These are phyloP conservation scores for Lasiosphaeris hirsuta DNA, from an alignment of 495 filamentous ascomycete species.

Conservation along the genomic window DNA sequence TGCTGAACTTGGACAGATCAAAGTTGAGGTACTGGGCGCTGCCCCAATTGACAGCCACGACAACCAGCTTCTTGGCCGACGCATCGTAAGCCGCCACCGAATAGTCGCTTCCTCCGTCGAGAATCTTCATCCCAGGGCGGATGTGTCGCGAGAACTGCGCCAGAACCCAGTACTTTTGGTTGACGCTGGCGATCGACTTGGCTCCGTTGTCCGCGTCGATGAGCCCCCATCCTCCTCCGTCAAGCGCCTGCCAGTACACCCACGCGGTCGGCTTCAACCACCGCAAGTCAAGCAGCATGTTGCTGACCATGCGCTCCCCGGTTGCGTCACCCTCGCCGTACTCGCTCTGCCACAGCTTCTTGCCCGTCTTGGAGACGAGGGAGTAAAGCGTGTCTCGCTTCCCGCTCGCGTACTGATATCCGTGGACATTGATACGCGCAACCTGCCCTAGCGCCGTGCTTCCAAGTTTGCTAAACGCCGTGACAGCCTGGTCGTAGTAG, in stretches of 20 bases:
- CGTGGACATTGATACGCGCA: slow-evolving; percentile 37
- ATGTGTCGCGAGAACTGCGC: slow-evolving; percentile 39
- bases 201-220: slow-evolving; percentile 32
- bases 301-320: slow-evolving; percentile 27
- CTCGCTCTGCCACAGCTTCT: slow-evolving; percentile 40
- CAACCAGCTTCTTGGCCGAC: slow-evolving; percentile 27
- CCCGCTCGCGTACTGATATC: slow-evolving; percentile 34
- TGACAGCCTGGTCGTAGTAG: slow-evolving; percentile 29
- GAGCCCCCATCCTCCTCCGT: slow-evolving; percentile 36
- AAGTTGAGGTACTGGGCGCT: slow-evolving; percentile 36
- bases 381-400: slow-evolving; percentile 25
- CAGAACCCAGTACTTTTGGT: slow-evolving; percentile 37
- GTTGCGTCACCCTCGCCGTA: slow-evolving; percentile 38
- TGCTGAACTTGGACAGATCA: slow-evolving; percentile 30
- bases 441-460: slow-evolving; percentile 23
- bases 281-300: slow-evolving; percentile 34
- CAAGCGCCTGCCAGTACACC: slow-evolving; percentile 42
- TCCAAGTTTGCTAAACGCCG: slow-evolving; percentile 27
- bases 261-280: slow-evolving; percentile 40
- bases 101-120: slow-evolving; percentile 33
- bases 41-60: slow-evolving; percentile 39
- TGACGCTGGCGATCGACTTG: slow-evolving; percentile 22
- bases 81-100: slow-evolving; percentile 36
- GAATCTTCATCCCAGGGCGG: slow-evolving; percentile 32
- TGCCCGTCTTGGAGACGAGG: slow-evolving; percentile 18